Conservation (phyloP, 345 rosid genomes). For the Lepidium sativum region DNA sequence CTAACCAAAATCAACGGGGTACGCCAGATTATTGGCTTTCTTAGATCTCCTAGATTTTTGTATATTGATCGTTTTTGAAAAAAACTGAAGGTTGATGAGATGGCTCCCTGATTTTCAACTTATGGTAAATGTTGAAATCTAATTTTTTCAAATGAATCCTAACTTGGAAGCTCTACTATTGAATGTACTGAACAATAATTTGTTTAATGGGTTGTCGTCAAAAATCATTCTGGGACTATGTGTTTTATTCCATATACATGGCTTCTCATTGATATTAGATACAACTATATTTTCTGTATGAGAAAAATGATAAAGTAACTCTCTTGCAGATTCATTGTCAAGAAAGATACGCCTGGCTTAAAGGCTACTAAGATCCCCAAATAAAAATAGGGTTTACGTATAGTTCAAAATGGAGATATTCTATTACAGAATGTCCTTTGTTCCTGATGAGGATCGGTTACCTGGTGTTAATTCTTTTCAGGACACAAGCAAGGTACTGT, state of each 20-base stretch:
- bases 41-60: not conserved
- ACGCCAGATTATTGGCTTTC: conserved; percentile 11
- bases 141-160: not conserved
- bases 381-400: conserved; percentile 91
- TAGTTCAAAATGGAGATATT: conserved; percentile 97
- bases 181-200: not conserved
- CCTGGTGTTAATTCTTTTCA: conserved; percentile 87
- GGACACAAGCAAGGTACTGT: conserved; percentile 77
- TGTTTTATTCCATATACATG: not conserved
- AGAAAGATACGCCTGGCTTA: conserved; percentile 91
- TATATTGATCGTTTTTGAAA: conserved; percentile 3
- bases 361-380: conserved; percentile 72
- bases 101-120: conserved; percentile 9
- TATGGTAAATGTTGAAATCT: not conserved
- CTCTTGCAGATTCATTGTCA: conserved; percentile 64
- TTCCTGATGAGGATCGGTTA: conserved; percentile 79
- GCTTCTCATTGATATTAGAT: not conserved
- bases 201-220: not conserved
- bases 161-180: not conserved
- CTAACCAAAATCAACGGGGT: conserved; percentile 96
- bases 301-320: not conserved
- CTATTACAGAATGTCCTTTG: conserved; percentile 64
- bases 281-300: conserved; percentile 4
- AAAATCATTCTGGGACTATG: not conserved
- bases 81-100: conserved; percentile 5